Base-by-base conservation (phyloP, 164 flowering plant genomes). In the Dillenia turbinata region DNA sequence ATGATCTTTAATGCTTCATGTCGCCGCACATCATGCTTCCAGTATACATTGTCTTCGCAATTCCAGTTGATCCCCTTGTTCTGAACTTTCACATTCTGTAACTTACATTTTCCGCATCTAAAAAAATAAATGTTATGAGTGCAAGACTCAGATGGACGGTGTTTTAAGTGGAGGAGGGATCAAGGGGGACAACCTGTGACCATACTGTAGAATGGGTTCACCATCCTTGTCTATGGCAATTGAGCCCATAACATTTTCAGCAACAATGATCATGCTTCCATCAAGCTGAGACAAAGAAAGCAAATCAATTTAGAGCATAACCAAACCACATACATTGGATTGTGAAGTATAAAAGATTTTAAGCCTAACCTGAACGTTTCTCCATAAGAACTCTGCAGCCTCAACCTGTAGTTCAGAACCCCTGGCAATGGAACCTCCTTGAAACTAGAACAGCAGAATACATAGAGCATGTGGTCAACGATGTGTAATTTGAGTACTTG, bases 321-420 rank as follows among this genome's bases (percentile, higher is more conserved):
- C 4, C 9, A 13, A 12, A 26, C 8, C 10, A 11, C 50, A 66
- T 53, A 8, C 13, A 22, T 10, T 10, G 44, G 60, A 43, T 12
- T 14, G 5, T 17, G 15, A 33, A 33, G 55, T 8, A 22, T 52
- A 52, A 7, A 49, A 12, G 33, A 2, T 46, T 13, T 56, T n/a
- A 54, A 45, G 14, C 47, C 17, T 45, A 48, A 47, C 98, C 97
- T 89, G 76, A 75, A 94, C 97, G 75, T 87, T 71, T 59, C 78
- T 85, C 98, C 98, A 94, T 13, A 78, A 69, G 69, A 94, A 89
- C 74, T 94, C 98, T 40, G 98, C 84, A 66, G 91, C 81, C 78
- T 94, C 98, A 45, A 94, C 45, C 78, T 89, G 96, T 64, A 94
- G 73, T 74, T 94, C 98, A 43, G 98, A 94, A 60, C 95, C 95